Evolutionary conservation across 1,284 basidiomycete genomes (phyloP), one percentile per base, ranked within the genome.

Genomic region (Ustanciosporium gigantosporum): DNA sequence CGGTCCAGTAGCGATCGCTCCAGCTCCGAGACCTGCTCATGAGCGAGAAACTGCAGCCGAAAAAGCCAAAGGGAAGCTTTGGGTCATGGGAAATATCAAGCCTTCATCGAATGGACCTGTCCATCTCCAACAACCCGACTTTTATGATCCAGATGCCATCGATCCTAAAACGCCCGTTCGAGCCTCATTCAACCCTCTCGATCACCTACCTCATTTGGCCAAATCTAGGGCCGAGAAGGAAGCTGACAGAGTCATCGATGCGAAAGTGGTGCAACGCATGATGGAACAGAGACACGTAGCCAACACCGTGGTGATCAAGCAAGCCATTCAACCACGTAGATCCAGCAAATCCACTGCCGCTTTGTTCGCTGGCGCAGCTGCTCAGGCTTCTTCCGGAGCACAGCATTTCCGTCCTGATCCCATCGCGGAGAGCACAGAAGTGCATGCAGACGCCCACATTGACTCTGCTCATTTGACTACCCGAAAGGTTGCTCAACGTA

Each of bases 81-180:
- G 59, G 59, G 38, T 62, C 4, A 47, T 62, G 41, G 59, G 59
- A 13, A 62, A 62, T 25, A 17, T 62, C 20, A 29, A 29, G 11
- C 29, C 44, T 31, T 24, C 19, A 13, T 2, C 9, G 8, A 8
- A 9, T 19, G 9, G 9, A 9, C 32, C 24, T 14, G 20, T 32
- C 3, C 27, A 32, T 25, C 22, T 6, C 17, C 25, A 20, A 15
- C 39, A 37, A 23, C 36, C 20, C 9, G 8, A 6, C 9, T 21
- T 22, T 23, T 37, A 22, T 23, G 36, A 37, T 17, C 11, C 32
- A 15, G 9, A 23, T 21, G 36, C 36, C 8, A 23, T 23, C 13
- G 25, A 19, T 3, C 25, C 39, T 21, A 41, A 29, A 16, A 20
- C 25, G 13, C 25, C 39, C 4, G 7, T 19, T 7, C 19, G 27